These are phyloP conservation scores for Trichoderma sp. DNA, from an alignment of 2,329 filamentous ascomycete genomes.

Conservation along the genomic window DNA sequence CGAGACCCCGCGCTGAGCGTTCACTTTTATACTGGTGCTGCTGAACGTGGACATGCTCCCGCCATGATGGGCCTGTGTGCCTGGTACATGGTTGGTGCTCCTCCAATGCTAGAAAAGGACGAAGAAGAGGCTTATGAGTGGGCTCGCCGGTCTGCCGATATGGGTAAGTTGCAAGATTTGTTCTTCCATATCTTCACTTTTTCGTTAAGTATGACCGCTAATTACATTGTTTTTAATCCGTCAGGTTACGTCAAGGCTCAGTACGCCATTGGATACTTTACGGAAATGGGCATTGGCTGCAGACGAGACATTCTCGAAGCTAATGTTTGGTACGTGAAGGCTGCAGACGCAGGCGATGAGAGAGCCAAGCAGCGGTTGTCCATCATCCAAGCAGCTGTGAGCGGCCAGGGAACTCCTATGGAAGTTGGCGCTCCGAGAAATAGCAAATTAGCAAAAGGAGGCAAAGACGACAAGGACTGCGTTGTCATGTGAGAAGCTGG, in stretches of 20 bases:
- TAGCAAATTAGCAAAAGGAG: constrained; percentile 50
- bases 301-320: constrained; percentile 91
- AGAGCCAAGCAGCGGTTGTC: constrained; percentile 82
- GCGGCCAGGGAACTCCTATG: constrained; percentile 53
- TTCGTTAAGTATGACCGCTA: constrained; percentile 13
- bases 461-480: constrained; percentile 55
- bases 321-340: constrained; percentile 97
- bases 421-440: constrained; percentile 52
- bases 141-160: constrained; percentile 81
- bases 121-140: constrained; percentile 96
- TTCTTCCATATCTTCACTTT: neutral
- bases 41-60: constrained; percentile 74
- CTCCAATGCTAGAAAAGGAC: constrained; percentile 88
- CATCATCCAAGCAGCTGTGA: constrained; percentile 81
- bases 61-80: constrained; percentile 99
- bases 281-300: constrained; percentile 96
- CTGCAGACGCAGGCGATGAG: constrained; percentile 87
- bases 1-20: constrained; percentile 89
- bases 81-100: constrained; percentile 96
- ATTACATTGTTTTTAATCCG: neutral
- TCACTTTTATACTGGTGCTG: constrained; percentile 94
- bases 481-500: constrained; percentile 48
- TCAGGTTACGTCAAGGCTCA: constrained; percentile 73
- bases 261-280: constrained; percentile 95
- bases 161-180: constrained; percentile 56